Evolutionary conservation across 2,329 filamentous ascomycete genomes (phyloP), one percentile per base, ranked within the genome.

Genomic region (Gyromitra esculenta): DNA sequence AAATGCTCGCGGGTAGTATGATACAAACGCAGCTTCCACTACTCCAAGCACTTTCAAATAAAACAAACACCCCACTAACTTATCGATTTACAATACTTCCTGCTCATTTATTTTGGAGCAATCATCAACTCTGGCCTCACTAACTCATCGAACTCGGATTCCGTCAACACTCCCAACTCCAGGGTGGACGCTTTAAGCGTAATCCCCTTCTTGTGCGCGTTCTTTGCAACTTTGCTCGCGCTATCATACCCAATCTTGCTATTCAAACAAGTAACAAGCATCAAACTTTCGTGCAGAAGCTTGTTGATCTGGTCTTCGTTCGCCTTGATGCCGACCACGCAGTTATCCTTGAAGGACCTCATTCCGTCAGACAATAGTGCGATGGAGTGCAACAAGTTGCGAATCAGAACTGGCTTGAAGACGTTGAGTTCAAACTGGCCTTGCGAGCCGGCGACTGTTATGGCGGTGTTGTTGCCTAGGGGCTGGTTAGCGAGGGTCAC

Each of bases 341-440:
- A 88, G 86, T 98, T 95, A 87, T 93, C 92, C 87, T 97, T 93
- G 83, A 99, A 98, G 79, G 93, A 96, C 82, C 88, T 89, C 94
- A 98, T 98, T 81, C 92, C 93, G 82, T 99, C 96, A 45, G 93
- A 88, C 73, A 99, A 87, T 77, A 99, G 90, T 79, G 95, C 90
- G 73, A 91, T 88, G 86, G 93, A 97, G 88, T 98, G 96, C 50
- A 99, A 88, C 80, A 98, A 87, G 86, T 98, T 98, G 85, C 92
- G 89, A 85, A 98, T 98, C 84, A 99, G 89, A 75, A 98, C 89
- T 56, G 96, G 96, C 88, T 98, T 98, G 90, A 97, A 99, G 72
- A 98, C 96, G 85, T 98, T 99, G 81, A 99, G 89, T 86, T 98
- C 96, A 82, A 99, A 99, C 86, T 98, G 96, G 80, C 96, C 96